phyloP scores from a whole-genome alignment of 345 rosid genomes.

The Chamaenerion angustifolium region DNA sequence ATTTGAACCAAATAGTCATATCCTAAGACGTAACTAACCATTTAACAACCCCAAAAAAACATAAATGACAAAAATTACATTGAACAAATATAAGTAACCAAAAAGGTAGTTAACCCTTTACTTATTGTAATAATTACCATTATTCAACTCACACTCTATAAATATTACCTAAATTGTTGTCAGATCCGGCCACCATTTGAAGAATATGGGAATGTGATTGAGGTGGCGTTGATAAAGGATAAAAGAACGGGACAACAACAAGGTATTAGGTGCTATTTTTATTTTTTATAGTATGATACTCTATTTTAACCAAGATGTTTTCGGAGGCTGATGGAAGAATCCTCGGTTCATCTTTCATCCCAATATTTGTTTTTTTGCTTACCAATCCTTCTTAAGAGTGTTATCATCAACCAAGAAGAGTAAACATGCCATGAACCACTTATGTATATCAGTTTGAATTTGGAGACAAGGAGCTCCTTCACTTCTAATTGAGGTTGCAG shows the following conservation, averaged over 20 bases:
- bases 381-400: conserved; percentile 23
- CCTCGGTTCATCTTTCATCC: conserved; percentile 64
- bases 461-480: conserved; percentile 25
- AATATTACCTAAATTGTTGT: conserved; percentile 8
- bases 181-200: conserved; percentile 86
- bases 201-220: conserved; percentile 74
- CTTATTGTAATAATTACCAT: no score
- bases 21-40: no score
- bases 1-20: no score
- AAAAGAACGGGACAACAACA: conserved; percentile 94
- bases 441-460: conserved; percentile 31
- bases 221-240: conserved; percentile 93
- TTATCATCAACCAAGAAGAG: conserved; percentile 36
- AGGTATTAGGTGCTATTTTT: conserved; percentile 49
- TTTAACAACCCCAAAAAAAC: no score
- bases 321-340: conserved; percentile 92
- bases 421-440: conserved; percentile 41
- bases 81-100: no score
- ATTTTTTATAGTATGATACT: conserved; percentile 31
- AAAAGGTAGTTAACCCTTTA: no score
- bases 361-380: conserved; percentile 58
- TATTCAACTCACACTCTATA: background rate
- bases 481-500: conserved; percentile 37
- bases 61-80: no score
- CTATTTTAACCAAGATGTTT: conserved; percentile 63